These are phyloP conservation scores for Eimeria mitis DNA, from an alignment of 169 alveolate species.

Conservation along the genomic window DNA sequence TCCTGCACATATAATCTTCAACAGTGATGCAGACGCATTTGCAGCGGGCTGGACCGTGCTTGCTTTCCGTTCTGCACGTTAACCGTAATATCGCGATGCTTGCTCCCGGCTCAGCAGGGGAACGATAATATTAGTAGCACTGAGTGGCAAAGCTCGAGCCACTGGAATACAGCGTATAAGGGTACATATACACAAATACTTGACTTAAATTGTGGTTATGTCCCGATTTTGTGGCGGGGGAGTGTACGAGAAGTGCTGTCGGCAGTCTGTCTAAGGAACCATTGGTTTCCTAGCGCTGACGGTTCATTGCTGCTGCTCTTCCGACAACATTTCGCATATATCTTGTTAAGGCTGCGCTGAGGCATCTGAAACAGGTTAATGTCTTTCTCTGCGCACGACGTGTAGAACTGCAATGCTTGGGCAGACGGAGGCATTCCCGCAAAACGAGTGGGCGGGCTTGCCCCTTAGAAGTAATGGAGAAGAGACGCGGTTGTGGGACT, in stretches of 20 bases:
- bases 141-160: not conserved
- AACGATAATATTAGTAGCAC: not conserved
- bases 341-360: not conserved
- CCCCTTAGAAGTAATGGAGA: constrained; percentile 1
- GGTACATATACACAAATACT: not conserved
- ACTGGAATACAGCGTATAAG: not conserved
- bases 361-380: not conserved
- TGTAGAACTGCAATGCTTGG: constrained; percentile 11
- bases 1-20: not conserved
- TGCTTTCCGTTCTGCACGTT: not conserved
- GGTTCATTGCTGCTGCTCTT: not conserved
- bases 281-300: not conserved
- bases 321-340: not conserved
- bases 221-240: not conserved
- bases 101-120: not conserved
- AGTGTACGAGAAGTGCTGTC: not conserved
- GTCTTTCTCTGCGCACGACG: not conserved
- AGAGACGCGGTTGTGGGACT: not conserved
- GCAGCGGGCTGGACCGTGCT: not conserved
- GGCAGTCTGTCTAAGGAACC: not conserved
- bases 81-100: not conserved
- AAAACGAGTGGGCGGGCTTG: constrained; percentile 1
- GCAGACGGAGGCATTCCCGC: not conserved
- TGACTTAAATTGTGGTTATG: not conserved
- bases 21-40: not conserved